Evolutionary conservation across 2,329 filamentous ascomycete genomes (phyloP), one percentile per base, ranked within the genome.

Genomic region (Penicillium aurantiogriseum): DNA sequence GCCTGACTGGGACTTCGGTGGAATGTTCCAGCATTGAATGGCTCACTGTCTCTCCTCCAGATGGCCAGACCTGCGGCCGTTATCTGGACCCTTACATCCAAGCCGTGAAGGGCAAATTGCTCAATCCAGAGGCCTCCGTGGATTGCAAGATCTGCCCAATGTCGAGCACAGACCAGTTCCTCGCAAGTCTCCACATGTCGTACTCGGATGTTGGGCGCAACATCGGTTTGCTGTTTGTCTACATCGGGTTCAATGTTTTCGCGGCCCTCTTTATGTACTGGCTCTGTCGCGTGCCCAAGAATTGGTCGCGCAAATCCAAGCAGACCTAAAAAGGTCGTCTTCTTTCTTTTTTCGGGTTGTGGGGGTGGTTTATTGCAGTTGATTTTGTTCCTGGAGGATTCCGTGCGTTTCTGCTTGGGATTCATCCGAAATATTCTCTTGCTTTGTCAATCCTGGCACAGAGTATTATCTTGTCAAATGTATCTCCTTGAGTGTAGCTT

Each of bases 31-130:
- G 62, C n/a, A 69, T 70, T 21, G 75, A 77, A 45, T 51, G 74
- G 6, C 66, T 75, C 38, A 60, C 62, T 17, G 59, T 76, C 21
- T 60, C 64, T 19, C 79, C 85, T 0, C 88, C 89, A 0, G 70
- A 81, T 0, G 84, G 83, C 4, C 78, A 86, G 67, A 88, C 85
- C 0, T 93, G 90, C 66, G 67, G 70, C 0, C 68, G 79, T 0
- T 92, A 91, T 65, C 86, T 88, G 0, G 78, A 77, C 1, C 73
- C 72, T 1, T 92, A 87, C 67, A 78, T 85, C 6, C 57, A 77
- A 0, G 76, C 71, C 0, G 73, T 71, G n/a, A 58, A 73, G 0
- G 88, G 88, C 0, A 87, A 86, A 60, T 74, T 92, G 10, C 75
- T 86, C 4, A 86, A 91, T 65, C 80, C 83, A 0, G 73, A 81